phyloP scores from a whole-genome alignment of 805 yeast genomes.

The Wickerhamomyces chambardii region DNA sequence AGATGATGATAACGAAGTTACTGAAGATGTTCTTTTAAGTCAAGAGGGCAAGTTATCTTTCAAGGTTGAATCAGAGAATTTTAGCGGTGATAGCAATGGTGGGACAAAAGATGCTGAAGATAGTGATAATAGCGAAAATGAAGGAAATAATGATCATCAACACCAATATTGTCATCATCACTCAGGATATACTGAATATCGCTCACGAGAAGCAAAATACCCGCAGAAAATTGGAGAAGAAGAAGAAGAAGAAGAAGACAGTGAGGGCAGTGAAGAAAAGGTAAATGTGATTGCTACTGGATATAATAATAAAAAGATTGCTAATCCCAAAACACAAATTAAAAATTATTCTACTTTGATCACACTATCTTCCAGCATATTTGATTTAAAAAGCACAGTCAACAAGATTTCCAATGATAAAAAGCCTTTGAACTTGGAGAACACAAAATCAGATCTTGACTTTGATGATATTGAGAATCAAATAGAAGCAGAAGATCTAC shows the following conservation, averaged over 20 bases:
- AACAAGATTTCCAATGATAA: no score
- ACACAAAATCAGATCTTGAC: conserved; percentile 1
- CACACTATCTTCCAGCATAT: no score
- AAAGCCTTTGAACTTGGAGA: no score
- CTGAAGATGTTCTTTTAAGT: conserved; percentile 11
- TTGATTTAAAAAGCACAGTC: no score
- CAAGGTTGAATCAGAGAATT: conserved; percentile 1
- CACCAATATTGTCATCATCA: no score
- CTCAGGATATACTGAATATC: no score
- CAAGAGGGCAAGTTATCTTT: conserved; percentile 13
- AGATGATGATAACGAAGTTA: conserved; percentile 13
- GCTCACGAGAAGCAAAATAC: no score
- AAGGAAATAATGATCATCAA: no score
- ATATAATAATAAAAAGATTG: no score
- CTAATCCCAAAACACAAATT: conserved; percentile 8
- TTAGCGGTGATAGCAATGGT: no score
- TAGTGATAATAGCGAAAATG: no score
- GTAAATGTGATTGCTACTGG: no score
- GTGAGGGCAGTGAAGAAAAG: conserved; percentile 7
- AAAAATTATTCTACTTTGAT: background rate
- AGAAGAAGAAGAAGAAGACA: conserved; percentile 8
- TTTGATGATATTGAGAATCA: conserved; percentile 35
- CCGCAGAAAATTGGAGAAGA: conserved; percentile 7
- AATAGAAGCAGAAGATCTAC: conserved; percentile 44
- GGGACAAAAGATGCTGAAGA: background rate